Base-by-base conservation (phyloP, 2,329 filamentous ascomycete genomes). In the Fusarium nodosum region DNA sequence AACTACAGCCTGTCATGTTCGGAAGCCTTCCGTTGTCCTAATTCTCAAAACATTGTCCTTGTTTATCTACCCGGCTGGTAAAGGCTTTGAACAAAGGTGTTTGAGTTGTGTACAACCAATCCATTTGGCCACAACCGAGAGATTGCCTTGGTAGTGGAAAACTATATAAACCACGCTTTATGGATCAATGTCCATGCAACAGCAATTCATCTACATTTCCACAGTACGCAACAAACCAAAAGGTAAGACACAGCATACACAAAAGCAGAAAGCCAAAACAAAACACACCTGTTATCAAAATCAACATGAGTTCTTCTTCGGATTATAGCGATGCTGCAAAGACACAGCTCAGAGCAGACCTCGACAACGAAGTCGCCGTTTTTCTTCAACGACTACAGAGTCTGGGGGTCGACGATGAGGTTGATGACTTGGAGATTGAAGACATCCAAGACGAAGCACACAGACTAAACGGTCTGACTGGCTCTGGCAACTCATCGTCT, bases 1-100 rank as follows among this genome's bases (percentile, higher is more conserved):
- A 3, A 7, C 22, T 13, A 4, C 6, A 20, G 2, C n/a, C 6
- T 15, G 6, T 7, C 4, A 7, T 7, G 2, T 39, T 39, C 15
- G 5, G 12, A 20, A 1, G 13, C 12, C 20, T 8, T 7, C n/a
- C 11, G 3, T 39, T 39, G n/a, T 20, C 15, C n/a, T 39, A n/a
- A 30, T 2, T 8, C 10, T 7, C 7, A 4, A 7, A 6, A 22
- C 7, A 39, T 8, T 39, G n/a, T 15, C 1, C 36, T 39, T 20
- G 36, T 15, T 20, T 0, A 13, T 38, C 5, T 12, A 11, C 13
- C 11, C n/a, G n/a, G 22, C 7, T 20, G 6, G 36, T 12, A 22
- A 22, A 15, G 4, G n/a, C 36, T 8, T 38, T 22, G 36, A 39
- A 39, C 36, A 39, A 39, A 39, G 36, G n/a, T 1, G 7, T 12